Evolutionary conservation across 2,329 filamentous ascomycete genomes (phyloP).

Genomic region (Pseudocercospora macadamiae): DNA sequence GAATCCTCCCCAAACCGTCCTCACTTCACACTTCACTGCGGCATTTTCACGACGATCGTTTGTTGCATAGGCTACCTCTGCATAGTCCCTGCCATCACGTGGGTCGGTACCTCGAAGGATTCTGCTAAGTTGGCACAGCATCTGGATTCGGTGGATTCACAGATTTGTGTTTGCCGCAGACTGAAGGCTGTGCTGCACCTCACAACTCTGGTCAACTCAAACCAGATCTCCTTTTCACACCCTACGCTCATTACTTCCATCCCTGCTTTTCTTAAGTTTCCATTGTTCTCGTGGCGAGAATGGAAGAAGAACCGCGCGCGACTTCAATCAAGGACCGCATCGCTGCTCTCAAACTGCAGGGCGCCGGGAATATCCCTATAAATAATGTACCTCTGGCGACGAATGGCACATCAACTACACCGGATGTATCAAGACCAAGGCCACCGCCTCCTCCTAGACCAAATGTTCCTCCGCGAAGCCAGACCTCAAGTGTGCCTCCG

Average conservation of each 20-base stretch:
- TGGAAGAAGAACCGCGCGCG: conserved; percentile 30
- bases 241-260: not conserved
- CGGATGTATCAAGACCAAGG: conserved; percentile 31
- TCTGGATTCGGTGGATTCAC: too few species aligned
- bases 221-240: not conserved
- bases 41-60: not conserved
- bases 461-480: conserved; percentile 32
- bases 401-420: conserved; percentile 18
- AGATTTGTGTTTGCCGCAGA: not conserved
- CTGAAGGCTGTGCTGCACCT: conserved; percentile 1
- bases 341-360: conserved; percentile 51
- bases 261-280: not conserved
- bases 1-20: too few species aligned
- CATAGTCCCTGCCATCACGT: too few species aligned
- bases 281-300: conserved; percentile 11
- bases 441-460: conserved; percentile 42
- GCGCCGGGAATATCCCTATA: conserved; percentile 42
- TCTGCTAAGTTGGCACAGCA: not conserved
- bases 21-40: not conserved
- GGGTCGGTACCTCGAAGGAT: conserved; percentile 1
- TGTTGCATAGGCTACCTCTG: not conserved
- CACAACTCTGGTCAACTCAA: not conserved
- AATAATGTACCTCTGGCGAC: conserved; percentile 14
- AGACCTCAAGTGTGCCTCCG: conserved; percentile 43
- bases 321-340: conserved; percentile 51